Percentiles rank a stretch among this genome's conserved stretches.
These are phyloP conservation scores for Daldinia concentrica DNA, from an alignment of 495 filamentous ascomycete species.

Conservation along the genomic window DNA sequence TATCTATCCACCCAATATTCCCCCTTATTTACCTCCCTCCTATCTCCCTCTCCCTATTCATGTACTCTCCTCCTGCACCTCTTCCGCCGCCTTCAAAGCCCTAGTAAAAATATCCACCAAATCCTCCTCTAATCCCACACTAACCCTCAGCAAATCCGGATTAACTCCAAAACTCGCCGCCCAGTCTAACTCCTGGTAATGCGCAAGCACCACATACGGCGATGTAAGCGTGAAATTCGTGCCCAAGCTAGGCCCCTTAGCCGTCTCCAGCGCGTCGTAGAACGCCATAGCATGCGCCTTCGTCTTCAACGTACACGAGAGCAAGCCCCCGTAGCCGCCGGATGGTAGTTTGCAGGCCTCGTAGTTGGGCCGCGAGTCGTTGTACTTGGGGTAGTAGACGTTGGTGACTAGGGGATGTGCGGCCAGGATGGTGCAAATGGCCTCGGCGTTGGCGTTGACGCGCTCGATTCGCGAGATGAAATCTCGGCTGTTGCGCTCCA, in stretches of 20 bases:
- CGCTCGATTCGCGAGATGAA: slow-evolving; percentile 84
- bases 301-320: slow-evolving; percentile 81
- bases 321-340: slow-evolving; percentile 90
- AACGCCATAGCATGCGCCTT: slow-evolving; percentile 79
- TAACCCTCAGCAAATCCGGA: slow-evolving; percentile 80
- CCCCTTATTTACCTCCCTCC: background rate
- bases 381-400: slow-evolving; percentile 88
- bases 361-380: slow-evolving; percentile 72
- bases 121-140: slow-evolving; percentile 86
- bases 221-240: slow-evolving; percentile 94
- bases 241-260: slow-evolving; percentile 93
- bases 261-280: slow-evolving; percentile 84
- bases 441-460: slow-evolving; percentile 87
- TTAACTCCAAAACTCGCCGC: slow-evolving; percentile 81
- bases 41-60: background rate
- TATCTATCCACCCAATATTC: background rate
- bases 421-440: slow-evolving; percentile 74
- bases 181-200: slow-evolving; percentile 93
- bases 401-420: slow-evolving; percentile 71
- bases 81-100: slow-evolving; percentile 60
- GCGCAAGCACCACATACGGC: slow-evolving; percentile 90
- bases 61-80: slow-evolving; percentile 18
- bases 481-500: slow-evolving; percentile 95
- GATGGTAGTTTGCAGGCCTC: slow-evolving; percentile 76
- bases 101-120: slow-evolving; percentile 60